Conservation (phyloP, 139 green algal genomes). For the Micromonas pusilla region DNA sequence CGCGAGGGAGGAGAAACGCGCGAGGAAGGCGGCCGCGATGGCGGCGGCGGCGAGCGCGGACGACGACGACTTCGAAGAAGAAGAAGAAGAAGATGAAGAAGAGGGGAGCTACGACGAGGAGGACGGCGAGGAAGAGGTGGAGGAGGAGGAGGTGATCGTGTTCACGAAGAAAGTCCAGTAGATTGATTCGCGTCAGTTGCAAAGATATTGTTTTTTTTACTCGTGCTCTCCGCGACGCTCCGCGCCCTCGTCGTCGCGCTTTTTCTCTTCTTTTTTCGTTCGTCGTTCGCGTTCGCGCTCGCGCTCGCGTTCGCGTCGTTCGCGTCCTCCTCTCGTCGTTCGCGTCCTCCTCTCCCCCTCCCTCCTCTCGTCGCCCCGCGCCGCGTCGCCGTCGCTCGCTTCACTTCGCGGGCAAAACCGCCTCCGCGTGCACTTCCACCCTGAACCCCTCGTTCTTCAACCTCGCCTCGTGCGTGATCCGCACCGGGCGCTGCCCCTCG, state of each 20-base stretch:
- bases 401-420: not conserved
- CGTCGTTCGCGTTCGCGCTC: too few relatives aligned
- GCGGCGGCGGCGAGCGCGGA: not conserved
- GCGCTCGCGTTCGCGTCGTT: too few relatives aligned
- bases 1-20: not conserved
- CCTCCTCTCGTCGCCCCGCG: not conserved
- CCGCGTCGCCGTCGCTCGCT: not conserved
- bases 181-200: not conserved
- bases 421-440: constrained; percentile 4
- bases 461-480: not conserved
- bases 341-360: not conserved
- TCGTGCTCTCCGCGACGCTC: not conserved
- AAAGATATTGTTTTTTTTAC: not conserved
- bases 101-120: constrained; percentile 8
- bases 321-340: not conserved
- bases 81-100: constrained; percentile 11
- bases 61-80: not conserved
- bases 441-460: not conserved
- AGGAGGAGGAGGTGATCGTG: constrained; percentile 13
- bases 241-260: not conserved
- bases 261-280: constrained; percentile 2
- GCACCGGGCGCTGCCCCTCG: not conserved
- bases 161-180: not conserved
- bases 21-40: not conserved
- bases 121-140: constrained; percentile 1